phyloP scores from a whole-genome alignment of 345 rosid genomes.

The Balakata baccata region DNA sequence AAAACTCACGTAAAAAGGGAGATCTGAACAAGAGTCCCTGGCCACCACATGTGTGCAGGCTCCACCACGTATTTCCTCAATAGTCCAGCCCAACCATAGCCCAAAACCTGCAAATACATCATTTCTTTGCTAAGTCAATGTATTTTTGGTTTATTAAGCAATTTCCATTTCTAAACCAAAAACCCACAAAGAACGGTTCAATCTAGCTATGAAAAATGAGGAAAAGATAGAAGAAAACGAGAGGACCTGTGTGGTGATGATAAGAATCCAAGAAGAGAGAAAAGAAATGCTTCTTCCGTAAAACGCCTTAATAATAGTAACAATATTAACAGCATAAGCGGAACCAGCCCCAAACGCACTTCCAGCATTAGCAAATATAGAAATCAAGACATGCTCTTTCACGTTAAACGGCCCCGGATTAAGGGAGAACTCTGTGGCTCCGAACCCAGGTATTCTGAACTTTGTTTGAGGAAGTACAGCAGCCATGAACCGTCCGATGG shows the following conservation, averaged over 20 bases:
- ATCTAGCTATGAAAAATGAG: no score
- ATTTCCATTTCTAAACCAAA: no score
- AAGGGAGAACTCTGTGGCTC: background rate
- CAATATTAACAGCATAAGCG: conserved; percentile 40
- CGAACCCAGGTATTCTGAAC: conserved; percentile 9
- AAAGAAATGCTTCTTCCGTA: conserved; percentile 28
- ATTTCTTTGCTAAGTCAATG: no score
- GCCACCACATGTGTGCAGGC: conserved; percentile 30
- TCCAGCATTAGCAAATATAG: conserved; percentile 18
- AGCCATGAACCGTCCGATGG: conserved; percentile 17
- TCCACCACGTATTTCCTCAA: conserved; percentile 20
- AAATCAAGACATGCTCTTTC: conserved; percentile 35
- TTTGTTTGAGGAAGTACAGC: background rate
- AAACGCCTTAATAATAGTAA: conserved; percentile 35
- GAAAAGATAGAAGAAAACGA: background rate
- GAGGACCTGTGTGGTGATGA: conserved; percentile 41
- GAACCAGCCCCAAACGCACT: conserved; percentile 7
- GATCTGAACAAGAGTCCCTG: conserved; percentile 18
- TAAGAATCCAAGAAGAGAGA: conserved; percentile 33
- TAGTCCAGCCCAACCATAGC: conserved; percentile 27
- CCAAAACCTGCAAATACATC: conserved; percentile 12
- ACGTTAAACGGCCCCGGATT: conserved; percentile 18
- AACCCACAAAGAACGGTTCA: no score
- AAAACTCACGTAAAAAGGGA: background rate
- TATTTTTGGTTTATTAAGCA: no score